Evolutionary conservation across 2,329 filamentous ascomycete genomes (phyloP), one percentile per base, ranked within the genome.

Genomic region (Talaromyces piceae): DNA sequence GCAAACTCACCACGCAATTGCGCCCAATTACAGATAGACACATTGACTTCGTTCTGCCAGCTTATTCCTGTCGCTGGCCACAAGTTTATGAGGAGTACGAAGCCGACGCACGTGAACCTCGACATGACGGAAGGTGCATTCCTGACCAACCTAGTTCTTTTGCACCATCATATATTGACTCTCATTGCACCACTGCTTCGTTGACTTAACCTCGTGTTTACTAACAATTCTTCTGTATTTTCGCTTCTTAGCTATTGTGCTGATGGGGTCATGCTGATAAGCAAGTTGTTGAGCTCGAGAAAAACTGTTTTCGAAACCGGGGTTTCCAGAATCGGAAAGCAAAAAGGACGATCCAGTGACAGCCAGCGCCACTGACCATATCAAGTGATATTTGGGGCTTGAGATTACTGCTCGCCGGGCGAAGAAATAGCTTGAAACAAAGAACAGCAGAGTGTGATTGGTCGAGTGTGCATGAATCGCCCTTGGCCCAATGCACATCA

Each of bases 21-120:
- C 20, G 58, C 56, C 83, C 83, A 86, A 45, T 64, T 66, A 62
- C 82, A 86, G 62, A 86, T 78, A 12, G 76, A 77, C 5, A 78
- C 73, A 59, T 78, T 82, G 49, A 80, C 66, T 62, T 84, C 78
- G 31, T 67, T 65, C 1, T 63, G 41, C n/a, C 58, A 49, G 20
- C 23, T 18, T 3, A 51, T 30, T 5, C 41, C 48, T n/a, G 9
- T 13, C n/a, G 26, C 46, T 18, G 31, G 26, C 12, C 7, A 27
- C 22, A 12, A 6, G 5, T 12, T 23, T 3, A 33, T 5, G 11
- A 46, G 23, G 22, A 49, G 23, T 13, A 49, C 26, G 23, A 30
- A 7, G 11, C 9, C 37, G 18, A 39, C 27, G 23, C 30, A 46
- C 5, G 16, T 46, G 27, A 27, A 12, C 25, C 44, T 16, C n/a